Base-by-base conservation (phyloP, 805 yeast genomes). In the Candida vartiovaarae region DNA sequence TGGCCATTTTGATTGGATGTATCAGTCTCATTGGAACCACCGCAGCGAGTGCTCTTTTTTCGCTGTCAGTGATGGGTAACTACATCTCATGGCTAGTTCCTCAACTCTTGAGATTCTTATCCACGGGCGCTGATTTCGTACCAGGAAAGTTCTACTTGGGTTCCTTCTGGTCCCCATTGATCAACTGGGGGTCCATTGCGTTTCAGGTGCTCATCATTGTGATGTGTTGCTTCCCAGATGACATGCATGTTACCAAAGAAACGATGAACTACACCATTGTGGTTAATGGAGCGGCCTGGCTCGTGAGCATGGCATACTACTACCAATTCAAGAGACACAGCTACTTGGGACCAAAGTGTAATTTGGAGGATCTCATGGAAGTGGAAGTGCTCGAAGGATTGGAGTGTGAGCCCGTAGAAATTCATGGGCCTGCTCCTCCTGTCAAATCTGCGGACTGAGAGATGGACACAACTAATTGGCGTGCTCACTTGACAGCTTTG, bases 141-240 rank as follows among this genome's bases (percentile, higher is more conserved):
- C 87, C 87, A 1, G 93, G 91, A 4, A 77, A 80, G 3, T 83
- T 83, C 58, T 74, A 77, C 57, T 59, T 80, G 37, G 91, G 91
- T 25, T 2, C 20, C 20, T 15, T 15, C 20, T 15, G 20, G 20
- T 15, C 20, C 20, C 20, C 20, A 15, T 15, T 15, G 20, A 15
- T 15, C 20, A 74, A 76, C 35, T 57, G 73, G 60, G 55, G 67
- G 27, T 68, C 85, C 0, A 68, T 68, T 8, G 40, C 62, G 2
- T 84, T 78, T 70, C 71, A 75, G 41, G 49, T 53, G 0, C 83
- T 72, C 52, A 71, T 73, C 44, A 76, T 82, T 34, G 63, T 78
- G 24, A 60, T 82, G 61, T 68, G 73, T 26, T 76, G 78, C 81
- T 75, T 83, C 66, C 91, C 93, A 10, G 53, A 59, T 3, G 54